Percentiles rank a stretch among this genome's conserved stretches.
phyloP scores from a whole-genome alignment of 345 rosid genomes.

The Pelargonium nanum region DNA sequence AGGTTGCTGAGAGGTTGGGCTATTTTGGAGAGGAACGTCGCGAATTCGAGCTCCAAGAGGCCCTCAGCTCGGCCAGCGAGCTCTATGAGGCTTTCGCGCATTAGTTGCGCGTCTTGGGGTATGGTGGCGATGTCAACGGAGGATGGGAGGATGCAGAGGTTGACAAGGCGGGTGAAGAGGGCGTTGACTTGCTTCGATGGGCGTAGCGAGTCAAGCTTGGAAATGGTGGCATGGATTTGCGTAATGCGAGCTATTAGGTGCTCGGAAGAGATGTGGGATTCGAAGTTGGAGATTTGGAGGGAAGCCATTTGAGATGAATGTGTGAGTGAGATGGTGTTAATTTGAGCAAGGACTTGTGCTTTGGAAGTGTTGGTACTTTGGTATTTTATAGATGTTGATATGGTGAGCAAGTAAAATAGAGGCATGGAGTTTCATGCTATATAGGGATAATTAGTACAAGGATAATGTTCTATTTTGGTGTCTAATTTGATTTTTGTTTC shows the following conservation, averaged over 20 bases:
- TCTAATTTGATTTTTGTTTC: too few species aligned
- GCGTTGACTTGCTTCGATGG: conserved; percentile 20
- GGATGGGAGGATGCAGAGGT: conserved; percentile 15
- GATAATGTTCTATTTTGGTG: too few species aligned
- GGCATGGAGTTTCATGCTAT: background rate
- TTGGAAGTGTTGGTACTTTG: background rate
- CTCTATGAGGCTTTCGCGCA: conserved; percentile 20
- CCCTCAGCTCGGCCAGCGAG: conserved; percentile 27
- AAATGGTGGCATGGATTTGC: conserved; percentile 15
- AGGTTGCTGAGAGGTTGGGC: conserved; percentile 21
- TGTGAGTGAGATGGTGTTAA: background rate
- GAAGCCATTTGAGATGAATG: conserved; percentile 26
- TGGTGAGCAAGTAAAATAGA: background rate
- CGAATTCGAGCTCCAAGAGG: conserved; percentile 30
- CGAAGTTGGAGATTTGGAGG: conserved; percentile 11
- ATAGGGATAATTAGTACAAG: too few species aligned
- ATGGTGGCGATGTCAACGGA: conserved; percentile 15
- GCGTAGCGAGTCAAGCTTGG: conserved; percentile 18
- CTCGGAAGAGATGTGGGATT: conserved; percentile 9
- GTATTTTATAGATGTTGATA: background rate
- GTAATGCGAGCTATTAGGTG: conserved; percentile 13
- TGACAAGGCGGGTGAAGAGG: conserved; percentile 22
- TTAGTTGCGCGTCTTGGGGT: conserved; percentile 10
- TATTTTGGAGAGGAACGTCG: conserved; percentile 18
- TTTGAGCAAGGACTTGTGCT: background rate